Conservation (phyloP, 139 green algal genomes). For the Chlorella sp. region DNA sequence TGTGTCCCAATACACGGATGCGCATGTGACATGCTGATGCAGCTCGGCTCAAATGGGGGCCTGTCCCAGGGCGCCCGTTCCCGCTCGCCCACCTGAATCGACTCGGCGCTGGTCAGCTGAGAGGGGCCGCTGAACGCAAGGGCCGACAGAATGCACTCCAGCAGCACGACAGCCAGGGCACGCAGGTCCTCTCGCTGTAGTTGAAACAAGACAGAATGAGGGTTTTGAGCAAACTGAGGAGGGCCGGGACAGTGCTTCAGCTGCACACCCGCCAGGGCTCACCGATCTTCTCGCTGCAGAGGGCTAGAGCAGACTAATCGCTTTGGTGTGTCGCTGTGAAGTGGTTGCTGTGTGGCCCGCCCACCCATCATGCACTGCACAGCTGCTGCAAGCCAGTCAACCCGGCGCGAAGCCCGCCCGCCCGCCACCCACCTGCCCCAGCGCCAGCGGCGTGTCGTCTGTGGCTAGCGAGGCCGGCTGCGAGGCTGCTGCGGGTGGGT, state of each 20-base stretch:
- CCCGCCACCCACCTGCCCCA: constrained; percentile 23
- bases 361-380: not conserved
- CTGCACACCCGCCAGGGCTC: not conserved
- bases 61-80: too few species aligned
- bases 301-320: too few species aligned
- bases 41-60: too few species aligned
- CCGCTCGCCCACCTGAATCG: constrained; percentile 25
- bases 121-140: constrained; percentile 14
- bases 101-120: constrained; percentile 24
- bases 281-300: too few species aligned
- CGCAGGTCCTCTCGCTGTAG: constrained; percentile 34
- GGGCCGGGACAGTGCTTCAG: not conserved
- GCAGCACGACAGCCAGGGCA: constrained; percentile 37
- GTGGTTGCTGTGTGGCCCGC: not conserved
- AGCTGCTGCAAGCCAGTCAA: not conserved
- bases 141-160: constrained; percentile 41
- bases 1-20: not conserved
- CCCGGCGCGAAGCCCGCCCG: not conserved
- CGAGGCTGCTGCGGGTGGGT: not conserved
- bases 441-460: constrained; percentile 47
- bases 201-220: not conserved
- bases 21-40: too few species aligned
- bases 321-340: too few species aligned
- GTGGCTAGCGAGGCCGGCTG: constrained; percentile 7
- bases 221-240: too few species aligned